phyloP scores from a whole-genome alignment of 352 stramenopile species.

The Pythium brassicae region DNA sequence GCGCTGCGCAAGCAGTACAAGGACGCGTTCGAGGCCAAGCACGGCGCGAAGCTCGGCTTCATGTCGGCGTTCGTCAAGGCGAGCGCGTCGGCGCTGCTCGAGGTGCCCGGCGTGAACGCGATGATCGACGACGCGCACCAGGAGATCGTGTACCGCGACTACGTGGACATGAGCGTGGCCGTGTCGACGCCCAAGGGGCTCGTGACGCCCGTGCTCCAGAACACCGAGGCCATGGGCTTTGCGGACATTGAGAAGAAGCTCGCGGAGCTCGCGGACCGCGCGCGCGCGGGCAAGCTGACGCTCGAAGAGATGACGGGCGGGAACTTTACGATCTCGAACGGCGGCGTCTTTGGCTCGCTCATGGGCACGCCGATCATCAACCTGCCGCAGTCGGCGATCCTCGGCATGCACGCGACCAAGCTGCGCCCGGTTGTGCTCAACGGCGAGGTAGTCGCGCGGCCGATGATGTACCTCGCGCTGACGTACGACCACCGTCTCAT shows the following conservation, averaged over 20 bases:
- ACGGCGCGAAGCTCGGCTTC: slow-evolving; percentile 98
- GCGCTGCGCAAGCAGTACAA: slow-evolving; percentile 89
- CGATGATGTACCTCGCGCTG: slow-evolving; percentile 99
- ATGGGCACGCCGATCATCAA: slow-evolving; percentile 99
- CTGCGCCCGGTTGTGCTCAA: slow-evolving; percentile 91
- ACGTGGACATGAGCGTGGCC: slow-evolving; percentile 97
- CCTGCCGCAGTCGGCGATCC: slow-evolving; percentile 96
- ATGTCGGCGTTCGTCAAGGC: slow-evolving; percentile 99
- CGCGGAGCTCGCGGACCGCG: slow-evolving; percentile 80
- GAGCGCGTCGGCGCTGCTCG: slow-evolving; percentile 87
- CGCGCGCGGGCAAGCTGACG: slow-evolving; percentile 57
- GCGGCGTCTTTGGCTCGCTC: slow-evolving; percentile 95
- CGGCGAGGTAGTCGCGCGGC: slow-evolving; percentile 94
- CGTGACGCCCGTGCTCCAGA: slow-evolving; percentile 98
- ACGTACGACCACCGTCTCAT: slow-evolving; percentile 99
- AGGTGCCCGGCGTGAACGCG: slow-evolving; percentile 96
- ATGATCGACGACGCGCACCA: slow-evolving; percentile 97
- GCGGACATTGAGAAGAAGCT: slow-evolving; percentile 96
- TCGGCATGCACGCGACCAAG: slow-evolving; percentile 98
- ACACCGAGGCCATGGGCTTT: slow-evolving; percentile 96
- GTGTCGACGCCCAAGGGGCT: slow-evolving; percentile 95
- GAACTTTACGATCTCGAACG: slow-evolving; percentile 99
- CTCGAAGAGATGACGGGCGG: slow-evolving; percentile 95
- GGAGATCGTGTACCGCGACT: slow-evolving; percentile 99
- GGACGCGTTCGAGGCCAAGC: slow-evolving; percentile 93